A percentile compares a stretch with the other conserved stretches of the same genome.
phyloP scores from a whole-genome alignment of 495 filamentous ascomycete species.

The Rhypophila decipiens region DNA sequence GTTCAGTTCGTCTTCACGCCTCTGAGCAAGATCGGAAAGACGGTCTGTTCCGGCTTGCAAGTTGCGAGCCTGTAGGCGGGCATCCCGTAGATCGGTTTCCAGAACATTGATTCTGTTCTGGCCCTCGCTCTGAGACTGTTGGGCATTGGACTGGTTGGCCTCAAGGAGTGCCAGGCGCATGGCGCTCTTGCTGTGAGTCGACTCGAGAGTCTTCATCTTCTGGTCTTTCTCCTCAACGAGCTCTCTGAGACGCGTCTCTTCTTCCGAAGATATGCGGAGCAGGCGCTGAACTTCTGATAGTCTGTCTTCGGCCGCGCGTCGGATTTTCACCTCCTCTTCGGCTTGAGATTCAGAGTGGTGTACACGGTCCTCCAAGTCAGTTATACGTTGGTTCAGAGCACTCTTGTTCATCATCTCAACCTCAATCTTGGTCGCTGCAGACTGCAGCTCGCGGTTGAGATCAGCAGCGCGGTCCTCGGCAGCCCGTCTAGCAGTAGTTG shows the following conservation, averaged over 20 bases:
- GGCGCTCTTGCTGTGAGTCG: conserved; percentile 40
- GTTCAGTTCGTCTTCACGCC: conserved; percentile 35
- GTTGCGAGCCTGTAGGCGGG: conserved; percentile 40
- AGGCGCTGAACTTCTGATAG: conserved; percentile 63
- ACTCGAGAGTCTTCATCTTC: conserved; percentile 38
- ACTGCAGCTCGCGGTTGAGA: conserved; percentile 37
- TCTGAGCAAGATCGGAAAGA: conserved; percentile 31
- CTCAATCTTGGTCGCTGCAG: conserved; percentile 45
- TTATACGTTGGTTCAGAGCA: conserved; percentile 37
- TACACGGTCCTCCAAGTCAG: conserved; percentile 40
- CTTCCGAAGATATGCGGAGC: conserved; percentile 58
- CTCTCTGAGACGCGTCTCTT: conserved; percentile 66
- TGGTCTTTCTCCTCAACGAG: conserved; percentile 59
- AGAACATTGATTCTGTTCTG: conserved; percentile 41
- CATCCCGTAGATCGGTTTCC: conserved; percentile 43
- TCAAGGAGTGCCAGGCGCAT: conserved; percentile 59
- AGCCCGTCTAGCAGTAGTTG: conserved; percentile 30
- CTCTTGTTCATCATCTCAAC: conserved; percentile 48
- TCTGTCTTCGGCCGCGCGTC: conserved; percentile 66
- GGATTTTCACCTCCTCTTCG: conserved; percentile 55
- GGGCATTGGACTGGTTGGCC: conserved; percentile 55
- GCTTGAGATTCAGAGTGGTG: conserved; percentile 34
- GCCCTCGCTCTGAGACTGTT: conserved; percentile 61
- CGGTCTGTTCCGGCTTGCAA: conserved; percentile 46
- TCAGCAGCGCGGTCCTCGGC: conserved; percentile 39